Percentiles rank a stretch among this genome's conserved stretches.
phyloP scores from a whole-genome alignment of 805 yeast species.

The Saccharomycopsis sp. region DNA sequence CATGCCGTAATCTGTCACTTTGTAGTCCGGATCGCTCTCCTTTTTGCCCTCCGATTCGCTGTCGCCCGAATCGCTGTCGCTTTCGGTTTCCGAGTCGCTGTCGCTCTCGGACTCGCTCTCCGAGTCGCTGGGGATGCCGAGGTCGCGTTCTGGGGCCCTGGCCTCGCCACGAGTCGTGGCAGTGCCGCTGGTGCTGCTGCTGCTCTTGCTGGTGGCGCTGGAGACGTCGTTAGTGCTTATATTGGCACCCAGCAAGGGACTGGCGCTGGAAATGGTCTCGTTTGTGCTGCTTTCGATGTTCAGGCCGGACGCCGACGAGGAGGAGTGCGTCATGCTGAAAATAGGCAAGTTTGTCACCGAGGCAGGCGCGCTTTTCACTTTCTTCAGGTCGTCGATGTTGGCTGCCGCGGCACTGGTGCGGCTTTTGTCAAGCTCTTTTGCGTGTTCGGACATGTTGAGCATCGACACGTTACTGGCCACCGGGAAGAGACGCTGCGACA shows the following conservation, averaged over 20 bases:
- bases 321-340: background rate
- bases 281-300: background rate
- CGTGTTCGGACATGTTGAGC: background rate
- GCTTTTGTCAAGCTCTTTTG: constrained; percentile 24
- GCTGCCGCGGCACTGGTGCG: constrained; percentile 3
- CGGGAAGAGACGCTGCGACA: background rate
- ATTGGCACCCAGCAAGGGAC: background rate
- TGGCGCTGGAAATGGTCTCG: background rate
- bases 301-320: background rate
- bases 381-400: constrained; percentile 8
- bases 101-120: constrained; percentile 16
- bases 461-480: background rate
- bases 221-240: background rate
- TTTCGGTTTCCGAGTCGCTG: background rate
- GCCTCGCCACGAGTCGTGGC: too few relatives aligned
- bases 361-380: constrained; percentile 17
- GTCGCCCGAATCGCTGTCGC: background rate
- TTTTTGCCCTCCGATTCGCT: background rate
- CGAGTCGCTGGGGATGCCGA: constrained; percentile 14
- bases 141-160: background rate
- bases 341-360: constrained; percentile 2
- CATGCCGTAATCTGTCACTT: constrained; percentile 5
- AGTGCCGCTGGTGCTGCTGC: background rate
- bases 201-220: background rate
- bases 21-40: background rate